Percentiles rank a stretch among this genome's conserved stretches.
Conservation (phyloP, 805 yeast genomes). For the Yamadazyma sp. region DNA sequence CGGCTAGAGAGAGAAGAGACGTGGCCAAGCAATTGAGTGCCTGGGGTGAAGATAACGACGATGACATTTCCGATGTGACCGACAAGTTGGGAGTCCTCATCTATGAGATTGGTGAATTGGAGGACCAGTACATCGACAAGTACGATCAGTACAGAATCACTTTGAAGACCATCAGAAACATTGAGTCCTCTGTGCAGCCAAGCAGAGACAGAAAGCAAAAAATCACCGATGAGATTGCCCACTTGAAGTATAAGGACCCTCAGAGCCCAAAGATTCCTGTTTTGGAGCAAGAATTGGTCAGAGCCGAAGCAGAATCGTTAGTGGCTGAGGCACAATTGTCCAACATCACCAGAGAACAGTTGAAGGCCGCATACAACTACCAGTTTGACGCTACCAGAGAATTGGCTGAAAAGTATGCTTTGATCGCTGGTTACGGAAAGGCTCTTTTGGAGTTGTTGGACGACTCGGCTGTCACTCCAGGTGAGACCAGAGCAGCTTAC, state of each 20-base stretch:
- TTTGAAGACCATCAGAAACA: slow-evolving; percentile 76
- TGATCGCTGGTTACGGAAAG: slow-evolving; percentile 88
- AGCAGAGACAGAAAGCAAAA: slow-evolving; percentile 83
- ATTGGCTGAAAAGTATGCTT: slow-evolving; percentile 80
- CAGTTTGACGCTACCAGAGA: slow-evolving; percentile 85
- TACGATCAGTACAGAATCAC: slow-evolving; percentile 86
- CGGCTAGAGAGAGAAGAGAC: slow-evolving; percentile 74
- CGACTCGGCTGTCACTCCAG: slow-evolving; percentile 85
- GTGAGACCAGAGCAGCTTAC: slow-evolving; percentile 87
- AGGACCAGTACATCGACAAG: slow-evolving; percentile 82
- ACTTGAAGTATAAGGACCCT: slow-evolving; percentile 82
- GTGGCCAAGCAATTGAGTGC: slow-evolving; percentile 79
- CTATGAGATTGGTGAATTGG: slow-evolving; percentile 82
- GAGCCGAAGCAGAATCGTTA: slow-evolving; percentile 89
- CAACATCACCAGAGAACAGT: slow-evolving; percentile 82
- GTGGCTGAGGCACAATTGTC: slow-evolving; percentile 92
- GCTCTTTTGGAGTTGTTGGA: slow-evolving; percentile 80
- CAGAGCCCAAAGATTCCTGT: slow-evolving; percentile 78
- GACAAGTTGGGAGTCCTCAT: slow-evolving; percentile 83
- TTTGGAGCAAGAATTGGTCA: slow-evolving; percentile 83
- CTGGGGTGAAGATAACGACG: slow-evolving; percentile 89
- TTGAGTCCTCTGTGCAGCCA: slow-evolving; percentile 86
- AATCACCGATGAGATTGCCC: slow-evolving; percentile 82
- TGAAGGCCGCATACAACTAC: slow-evolving; percentile 80
- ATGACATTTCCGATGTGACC: slow-evolving; percentile 81